These are phyloP conservation scores for Pisolithus marmoratus DNA, from an alignment of 768 basidiomycete genomes.

Conservation along the genomic window DNA sequence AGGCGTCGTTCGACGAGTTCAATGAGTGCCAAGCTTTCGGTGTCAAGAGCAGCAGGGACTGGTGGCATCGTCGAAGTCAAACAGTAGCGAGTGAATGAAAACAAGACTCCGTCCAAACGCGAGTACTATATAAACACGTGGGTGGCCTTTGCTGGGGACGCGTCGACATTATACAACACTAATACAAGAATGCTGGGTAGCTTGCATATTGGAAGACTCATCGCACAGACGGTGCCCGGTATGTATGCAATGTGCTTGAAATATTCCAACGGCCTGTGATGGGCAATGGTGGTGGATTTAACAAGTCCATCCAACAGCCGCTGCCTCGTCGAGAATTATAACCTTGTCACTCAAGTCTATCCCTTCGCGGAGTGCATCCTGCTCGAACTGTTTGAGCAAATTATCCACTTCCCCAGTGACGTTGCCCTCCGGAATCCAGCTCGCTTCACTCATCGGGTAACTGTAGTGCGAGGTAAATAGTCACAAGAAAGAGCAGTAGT, in stretches of 20 bases:
- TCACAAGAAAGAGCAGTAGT: neutral
- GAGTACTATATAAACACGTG: too few relatives aligned
- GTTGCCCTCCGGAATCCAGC: conserved; percentile 27
- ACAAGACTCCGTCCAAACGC: too few relatives aligned
- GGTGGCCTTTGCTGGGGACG: too few relatives aligned
- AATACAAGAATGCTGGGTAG: too few relatives aligned
- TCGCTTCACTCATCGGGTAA: conserved; percentile 23
- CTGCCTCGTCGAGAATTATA: conserved; percentile 21
- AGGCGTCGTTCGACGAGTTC: conserved; percentile 49
- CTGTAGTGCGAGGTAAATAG: conserved; percentile 2
- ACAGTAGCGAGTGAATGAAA: neutral
- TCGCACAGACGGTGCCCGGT: too few relatives aligned
- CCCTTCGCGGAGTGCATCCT: conserved; percentile 14
- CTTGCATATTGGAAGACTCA: too few relatives aligned
- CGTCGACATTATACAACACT: too few relatives aligned
- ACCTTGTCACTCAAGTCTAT: conserved; percentile 9
- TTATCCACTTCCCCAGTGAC: conserved; percentile 12
- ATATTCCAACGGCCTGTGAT: too few relatives aligned
- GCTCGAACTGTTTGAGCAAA: conserved; percentile 13
- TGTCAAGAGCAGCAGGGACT: conserved; percentile 47
- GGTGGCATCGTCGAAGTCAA: conserved; percentile 48
- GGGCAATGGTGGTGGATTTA: neutral
- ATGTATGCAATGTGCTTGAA: too few relatives aligned
- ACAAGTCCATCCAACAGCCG: conserved; percentile 13
- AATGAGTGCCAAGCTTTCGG: conserved; percentile 46